Conservation (phyloP, 1,284 basidiomycete genomes). For the Fomitiporia mediterranea region DNA sequence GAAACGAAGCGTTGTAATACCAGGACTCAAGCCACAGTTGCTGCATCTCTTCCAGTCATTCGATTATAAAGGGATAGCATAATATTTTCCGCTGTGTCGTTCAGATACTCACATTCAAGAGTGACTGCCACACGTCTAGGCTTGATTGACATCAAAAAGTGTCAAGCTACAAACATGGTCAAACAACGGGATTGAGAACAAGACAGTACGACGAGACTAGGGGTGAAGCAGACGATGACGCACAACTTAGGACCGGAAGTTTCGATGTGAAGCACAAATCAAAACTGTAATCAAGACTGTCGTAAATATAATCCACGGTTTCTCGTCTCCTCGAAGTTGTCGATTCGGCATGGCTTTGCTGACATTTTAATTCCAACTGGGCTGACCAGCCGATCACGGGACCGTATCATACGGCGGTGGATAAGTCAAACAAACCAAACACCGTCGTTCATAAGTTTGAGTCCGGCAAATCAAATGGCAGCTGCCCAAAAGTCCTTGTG, state of each 20-base stretch:
- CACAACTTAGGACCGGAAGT: conserved; percentile 19
- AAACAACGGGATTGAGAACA: conserved; percentile 17
- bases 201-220: conserved; percentile 23
- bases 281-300: conserved; percentile 11
- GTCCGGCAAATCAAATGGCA: no score
- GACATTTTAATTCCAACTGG: not conserved
- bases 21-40: no score
- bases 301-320: conserved; percentile 10
- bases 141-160: conserved; percentile 17
- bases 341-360: not conserved
- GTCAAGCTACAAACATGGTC: no score
- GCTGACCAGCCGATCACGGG: not conserved
- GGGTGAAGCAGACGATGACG: conserved; percentile 21
- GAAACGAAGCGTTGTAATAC: no score
- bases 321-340: not conserved
- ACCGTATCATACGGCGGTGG: no score
- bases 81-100: no score
- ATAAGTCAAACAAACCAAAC: no score
- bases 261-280: not conserved
- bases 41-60: no score
- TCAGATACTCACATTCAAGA: no score
- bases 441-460: no score
- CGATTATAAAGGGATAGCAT: no score
- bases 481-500: no score
- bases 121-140: not conserved